Evolutionary conservation across 169 alveolate genomes (phyloP).

Genomic region (Plasmodium sp.): DNA sequence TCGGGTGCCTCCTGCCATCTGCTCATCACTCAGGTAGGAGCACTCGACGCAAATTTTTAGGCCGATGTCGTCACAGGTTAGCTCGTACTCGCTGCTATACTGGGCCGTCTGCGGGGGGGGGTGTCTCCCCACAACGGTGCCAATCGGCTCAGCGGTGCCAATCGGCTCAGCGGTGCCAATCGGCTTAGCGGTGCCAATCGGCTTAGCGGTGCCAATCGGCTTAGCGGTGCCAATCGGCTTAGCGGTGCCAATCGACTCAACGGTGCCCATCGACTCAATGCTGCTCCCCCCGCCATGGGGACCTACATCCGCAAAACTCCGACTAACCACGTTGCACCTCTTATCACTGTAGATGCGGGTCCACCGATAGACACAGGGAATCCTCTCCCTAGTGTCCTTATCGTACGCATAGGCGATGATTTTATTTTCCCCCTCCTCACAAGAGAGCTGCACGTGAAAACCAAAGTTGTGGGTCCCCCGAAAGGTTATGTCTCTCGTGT

Average conservation of each 20-base stretch:
- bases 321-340: not conserved
- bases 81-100: slow-evolving; percentile 30
- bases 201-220: no score
- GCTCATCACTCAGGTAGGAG: slow-evolving; percentile 9
- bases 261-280: not conserved
- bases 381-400: slow-evolving; percentile 21
- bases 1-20: not conserved
- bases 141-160: no score
- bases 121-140: no score
- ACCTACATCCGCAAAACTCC: not conserved
- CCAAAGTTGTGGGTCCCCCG: slow-evolving; percentile 46
- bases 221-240: no score
- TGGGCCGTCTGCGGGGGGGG: not conserved
- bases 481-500: slow-evolving; percentile 7
- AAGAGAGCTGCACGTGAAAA: slow-evolving; percentile 5
- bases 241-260: not conserved
- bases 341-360: slow-evolving; percentile 4
- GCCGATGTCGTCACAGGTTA: slow-evolving; percentile 61
- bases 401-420: slow-evolving; percentile 49
- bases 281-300: not conserved
- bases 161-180: no score
- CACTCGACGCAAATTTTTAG: slow-evolving; percentile 52
- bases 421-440: slow-evolving; percentile 37
- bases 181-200: no score
- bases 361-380: slow-evolving; percentile 49